Evolutionary conservation across 1,284 basidiomycete genomes (phyloP).

Genomic region (Fomitopsis palustris): DNA sequence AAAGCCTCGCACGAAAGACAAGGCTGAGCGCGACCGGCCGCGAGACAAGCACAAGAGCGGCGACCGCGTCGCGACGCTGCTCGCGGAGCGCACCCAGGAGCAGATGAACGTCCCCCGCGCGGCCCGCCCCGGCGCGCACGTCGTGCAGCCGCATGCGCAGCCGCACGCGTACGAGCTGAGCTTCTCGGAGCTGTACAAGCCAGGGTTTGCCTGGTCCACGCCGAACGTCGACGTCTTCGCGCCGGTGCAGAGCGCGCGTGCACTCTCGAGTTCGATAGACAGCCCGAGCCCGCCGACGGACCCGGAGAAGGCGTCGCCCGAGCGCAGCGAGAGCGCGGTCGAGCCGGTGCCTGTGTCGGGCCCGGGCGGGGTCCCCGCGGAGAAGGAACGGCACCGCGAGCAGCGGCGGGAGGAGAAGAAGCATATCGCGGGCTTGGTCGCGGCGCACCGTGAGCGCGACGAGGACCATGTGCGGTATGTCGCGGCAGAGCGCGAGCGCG

Average conservation of each 20-base stretch:
- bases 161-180: constrained; percentile 17
- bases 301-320: neutral
- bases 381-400: constrained; percentile 14
- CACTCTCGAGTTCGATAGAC: neutral
- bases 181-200: constrained; percentile 25
- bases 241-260: neutral
- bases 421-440: constrained; percentile 14
- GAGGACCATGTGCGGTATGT: constrained; percentile 18
- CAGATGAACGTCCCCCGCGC: neutral
- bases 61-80: neutral
- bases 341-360: neutral
- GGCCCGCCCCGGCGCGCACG: neutral
- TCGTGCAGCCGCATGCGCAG: neutral
- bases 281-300: neutral
- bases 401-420: constrained; percentile 14
- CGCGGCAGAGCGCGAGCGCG: constrained; percentile 11
- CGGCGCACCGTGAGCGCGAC: constrained; percentile 24
- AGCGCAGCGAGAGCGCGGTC: neutral
- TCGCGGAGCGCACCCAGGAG: neutral
- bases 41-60: neutral
- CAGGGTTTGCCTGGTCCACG: constrained; percentile 20
- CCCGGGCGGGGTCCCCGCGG: neutral
- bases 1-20: neutral
- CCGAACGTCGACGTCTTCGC: constrained; percentile 15
- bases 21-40: neutral